These are phyloP conservation scores for Boletus patriciae DNA, from an alignment of 768 basidiomycete species.

Conservation along the genomic window DNA sequence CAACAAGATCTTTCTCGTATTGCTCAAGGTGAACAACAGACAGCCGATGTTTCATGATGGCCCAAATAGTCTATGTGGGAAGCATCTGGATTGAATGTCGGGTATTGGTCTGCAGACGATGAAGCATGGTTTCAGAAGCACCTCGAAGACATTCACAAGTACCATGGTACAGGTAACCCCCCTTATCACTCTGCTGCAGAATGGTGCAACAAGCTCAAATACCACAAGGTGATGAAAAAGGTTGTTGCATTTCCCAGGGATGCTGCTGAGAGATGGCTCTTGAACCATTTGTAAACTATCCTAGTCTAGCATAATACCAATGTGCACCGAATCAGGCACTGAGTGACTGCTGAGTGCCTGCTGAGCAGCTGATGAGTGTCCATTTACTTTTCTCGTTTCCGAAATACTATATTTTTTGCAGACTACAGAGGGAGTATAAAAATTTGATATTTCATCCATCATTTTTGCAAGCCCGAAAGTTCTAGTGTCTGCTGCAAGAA, in stretches of 20 bases:
- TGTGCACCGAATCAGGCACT: too few relatives aligned
- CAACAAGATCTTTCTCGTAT: not conserved
- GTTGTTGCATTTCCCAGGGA: not conserved
- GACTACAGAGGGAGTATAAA: not conserved
- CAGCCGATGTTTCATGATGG: not conserved
- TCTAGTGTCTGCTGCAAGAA: not conserved
- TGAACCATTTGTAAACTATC: not conserved
- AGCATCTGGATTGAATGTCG: not conserved
- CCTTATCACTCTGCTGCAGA: too few relatives aligned
- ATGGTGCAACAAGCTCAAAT: too few relatives aligned
- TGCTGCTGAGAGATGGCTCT: not conserved
- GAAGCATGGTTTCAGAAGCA: constrained; percentile 1
- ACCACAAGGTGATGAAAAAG: not conserved
- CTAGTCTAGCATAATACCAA: too few relatives aligned
- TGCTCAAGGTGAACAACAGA: not conserved
- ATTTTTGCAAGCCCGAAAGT: not conserved
- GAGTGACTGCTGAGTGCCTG: too few relatives aligned
- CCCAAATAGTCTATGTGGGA: not conserved
- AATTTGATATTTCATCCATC: not conserved
- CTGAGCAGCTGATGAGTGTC: not conserved
- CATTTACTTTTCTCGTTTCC: not conserved
- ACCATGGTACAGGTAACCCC: too few relatives aligned
- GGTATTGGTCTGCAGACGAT: not conserved
- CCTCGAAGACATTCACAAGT: not conserved
- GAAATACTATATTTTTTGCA: not conserved